A percentile compares a stretch with the other conserved stretches of the same genome.
phyloP scores from a whole-genome alignment of 495 filamentous ascomycete species.

The Rostrohypoxylon terebratum region DNA sequence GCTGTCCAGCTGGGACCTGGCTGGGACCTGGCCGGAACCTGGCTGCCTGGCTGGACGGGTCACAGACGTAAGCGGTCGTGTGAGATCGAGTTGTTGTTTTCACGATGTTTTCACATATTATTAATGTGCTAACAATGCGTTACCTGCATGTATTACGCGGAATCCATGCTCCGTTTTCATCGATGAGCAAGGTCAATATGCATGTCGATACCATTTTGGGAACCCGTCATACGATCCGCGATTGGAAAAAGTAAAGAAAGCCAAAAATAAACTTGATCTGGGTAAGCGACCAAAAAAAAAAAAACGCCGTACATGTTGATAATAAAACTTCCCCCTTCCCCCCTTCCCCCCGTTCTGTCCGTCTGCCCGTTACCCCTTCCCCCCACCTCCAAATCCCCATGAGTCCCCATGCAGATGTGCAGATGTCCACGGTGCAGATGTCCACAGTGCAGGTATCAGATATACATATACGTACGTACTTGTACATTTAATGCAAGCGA shows the following conservation, averaged over 20 bases:
- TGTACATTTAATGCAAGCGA: slow-evolving; percentile 31
- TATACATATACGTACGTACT: no score
- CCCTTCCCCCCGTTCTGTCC: no score
- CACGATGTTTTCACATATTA: slow-evolving; percentile 20
- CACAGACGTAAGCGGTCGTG: slow-evolving; percentile 37
- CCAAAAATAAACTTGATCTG: neutral
- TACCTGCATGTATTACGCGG: slow-evolving; percentile 27
- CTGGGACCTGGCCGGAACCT: slow-evolving; percentile 3
- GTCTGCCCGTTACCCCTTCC: no score
- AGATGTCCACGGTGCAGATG: neutral
- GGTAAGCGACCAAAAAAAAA: neutral
- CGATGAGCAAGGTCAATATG: slow-evolving; percentile 31
- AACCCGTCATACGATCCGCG: neutral
- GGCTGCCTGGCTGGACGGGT: slow-evolving; percentile 11
- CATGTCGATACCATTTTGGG: slow-evolving; percentile 25
- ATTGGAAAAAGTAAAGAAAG: slow-evolving; percentile 1
- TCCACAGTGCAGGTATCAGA: no score
- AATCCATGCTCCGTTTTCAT: neutral
- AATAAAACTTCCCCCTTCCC: neutral
- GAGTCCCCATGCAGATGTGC: neutral
- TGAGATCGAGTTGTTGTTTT: slow-evolving; percentile 27
- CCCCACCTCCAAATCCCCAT: neutral
- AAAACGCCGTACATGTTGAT: neutral
- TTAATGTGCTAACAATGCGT: slow-evolving; percentile 15
- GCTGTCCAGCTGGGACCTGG: no score